Evolutionary conservation across 176 grass and related monocot genomes (phyloP).

Genomic region (Aegilops speltoides): DNA sequence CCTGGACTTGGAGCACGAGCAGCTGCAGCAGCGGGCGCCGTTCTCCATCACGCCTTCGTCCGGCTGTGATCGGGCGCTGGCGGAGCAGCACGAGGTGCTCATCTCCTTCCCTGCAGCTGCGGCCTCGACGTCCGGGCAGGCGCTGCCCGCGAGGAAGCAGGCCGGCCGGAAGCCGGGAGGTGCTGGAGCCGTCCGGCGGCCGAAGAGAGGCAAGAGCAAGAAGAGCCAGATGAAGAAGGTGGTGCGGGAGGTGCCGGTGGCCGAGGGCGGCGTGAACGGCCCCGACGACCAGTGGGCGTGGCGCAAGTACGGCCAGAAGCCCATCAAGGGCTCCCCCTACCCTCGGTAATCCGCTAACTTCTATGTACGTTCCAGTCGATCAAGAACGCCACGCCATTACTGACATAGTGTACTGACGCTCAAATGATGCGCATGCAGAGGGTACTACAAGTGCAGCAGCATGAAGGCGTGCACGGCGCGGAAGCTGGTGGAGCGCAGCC

Average conservation of each 20-base stretch:
- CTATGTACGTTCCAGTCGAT: background rate
- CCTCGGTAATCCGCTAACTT: constrained; percentile 40
- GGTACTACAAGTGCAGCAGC: constrained; percentile 96
- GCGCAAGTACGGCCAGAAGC: constrained; percentile 99
- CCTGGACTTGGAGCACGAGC: constrained; percentile 27
- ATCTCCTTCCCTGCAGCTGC: constrained; percentile 15
- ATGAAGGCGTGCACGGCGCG: constrained; percentile 71
- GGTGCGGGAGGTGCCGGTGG: constrained; percentile 68
- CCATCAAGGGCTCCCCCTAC: constrained; percentile 97
- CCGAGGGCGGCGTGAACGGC: constrained; percentile 45
- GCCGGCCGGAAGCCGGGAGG: constrained; percentile 26
- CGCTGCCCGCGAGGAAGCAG: background rate
- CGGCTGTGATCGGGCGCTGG: background rate
- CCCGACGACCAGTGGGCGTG: constrained; percentile 84
- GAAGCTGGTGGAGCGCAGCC: constrained; percentile 88
- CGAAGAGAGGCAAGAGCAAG: constrained; percentile 61
- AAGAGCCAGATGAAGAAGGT: constrained; percentile 84
- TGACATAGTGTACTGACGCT: background rate
- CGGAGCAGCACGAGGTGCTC: background rate
- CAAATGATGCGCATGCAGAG: constrained; percentile 21
- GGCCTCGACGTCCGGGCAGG: constrained; percentile 22
- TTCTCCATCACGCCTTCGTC: constrained; percentile 36
- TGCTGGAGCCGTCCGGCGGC: constrained; percentile 12
- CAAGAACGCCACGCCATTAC: background rate
- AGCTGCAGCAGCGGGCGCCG: background rate